These are phyloP conservation scores for Lagerstroemia speciosa DNA, from an alignment of 345 rosid species.

Conservation along the genomic window DNA sequence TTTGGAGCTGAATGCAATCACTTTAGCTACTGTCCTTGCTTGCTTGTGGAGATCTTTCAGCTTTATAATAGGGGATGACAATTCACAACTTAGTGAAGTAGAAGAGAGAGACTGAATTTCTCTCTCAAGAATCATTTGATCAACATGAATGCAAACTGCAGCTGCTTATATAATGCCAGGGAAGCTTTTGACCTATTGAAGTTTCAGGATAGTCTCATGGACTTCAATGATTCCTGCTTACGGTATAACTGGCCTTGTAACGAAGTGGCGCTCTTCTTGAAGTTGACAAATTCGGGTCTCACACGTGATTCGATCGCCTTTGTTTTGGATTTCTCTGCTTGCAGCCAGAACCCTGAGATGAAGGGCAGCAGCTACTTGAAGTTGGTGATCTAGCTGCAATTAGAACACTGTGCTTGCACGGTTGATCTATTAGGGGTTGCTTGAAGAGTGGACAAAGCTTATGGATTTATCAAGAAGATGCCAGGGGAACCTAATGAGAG, in stretches of 20 bases:
- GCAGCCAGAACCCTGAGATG: constrained; percentile 49
- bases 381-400: constrained; percentile 26
- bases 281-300: constrained; percentile 35
- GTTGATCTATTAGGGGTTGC: constrained; percentile 61
- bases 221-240: constrained; percentile 50
- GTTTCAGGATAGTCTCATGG: constrained; percentile 31
- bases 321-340: constrained; percentile 48
- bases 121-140: constrained; percentile 34
- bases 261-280: constrained; percentile 33
- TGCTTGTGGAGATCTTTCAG: constrained; percentile 47
- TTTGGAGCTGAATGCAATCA: constrained; percentile 11
- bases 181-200: constrained; percentile 28
- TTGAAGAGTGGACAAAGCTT: constrained; percentile 40
- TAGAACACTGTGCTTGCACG: constrained; percentile 53
- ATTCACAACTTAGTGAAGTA: constrained; percentile 25
- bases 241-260: constrained; percentile 38
- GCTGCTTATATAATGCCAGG: constrained; percentile 37
- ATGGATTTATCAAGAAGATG: constrained; percentile 39
- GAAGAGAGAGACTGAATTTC: constrained; percentile 22
- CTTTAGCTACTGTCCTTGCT: constrained; percentile 14
- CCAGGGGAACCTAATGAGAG: constrained; percentile 34
- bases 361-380: constrained; percentile 43
- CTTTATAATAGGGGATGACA: constrained; percentile 28
- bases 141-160: constrained; percentile 56
- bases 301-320: constrained; percentile 45